A percentile compares a stretch with the other conserved stretches of the same genome.
These are phyloP conservation scores for Papiliotrema nemorosa DNA, from an alignment of 1,284 basidiomycete genomes.

Conservation along the genomic window DNA sequence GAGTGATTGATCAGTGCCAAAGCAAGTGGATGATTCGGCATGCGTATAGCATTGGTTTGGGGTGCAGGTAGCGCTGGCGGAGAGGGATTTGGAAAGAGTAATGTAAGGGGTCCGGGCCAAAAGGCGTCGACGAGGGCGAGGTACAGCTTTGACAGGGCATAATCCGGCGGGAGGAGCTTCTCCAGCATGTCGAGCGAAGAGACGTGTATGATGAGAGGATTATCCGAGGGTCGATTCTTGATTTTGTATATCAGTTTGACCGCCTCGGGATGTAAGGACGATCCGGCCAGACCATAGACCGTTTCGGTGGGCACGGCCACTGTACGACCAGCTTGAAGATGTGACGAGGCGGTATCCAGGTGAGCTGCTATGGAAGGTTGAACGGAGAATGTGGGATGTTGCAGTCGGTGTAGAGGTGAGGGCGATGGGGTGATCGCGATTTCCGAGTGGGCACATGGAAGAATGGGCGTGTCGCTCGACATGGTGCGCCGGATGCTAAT, in stretches of 20 bases:
- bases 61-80: conserved; percentile 46
- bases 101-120: conserved; percentile 93
- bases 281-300: conserved; percentile 92
- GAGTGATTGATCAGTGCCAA: conserved; percentile 78
- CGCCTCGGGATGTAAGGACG: conserved; percentile 65
- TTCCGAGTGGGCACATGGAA: conserved; percentile 16
- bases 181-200: conserved; percentile 78
- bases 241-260: conserved; percentile 75
- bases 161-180: conserved; percentile 63
- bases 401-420: conserved; percentile 27
- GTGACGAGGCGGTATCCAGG: conserved; percentile 33
- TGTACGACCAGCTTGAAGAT: conserved; percentile 37
- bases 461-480: conserved; percentile 23
- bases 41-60: conserved; percentile 80
- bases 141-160: conserved; percentile 63
- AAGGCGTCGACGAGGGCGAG: conserved; percentile 71
- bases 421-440: conserved; percentile 15
- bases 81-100: conserved; percentile 74
- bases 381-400: conserved; percentile 31
- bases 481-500: background rate
- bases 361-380: conserved; percentile 22
- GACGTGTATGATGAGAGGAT: conserved; percentile 96
- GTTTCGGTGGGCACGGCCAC: conserved; percentile 98
- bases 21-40: conserved; percentile 91
- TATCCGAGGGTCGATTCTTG: conserved; percentile 91